These are phyloP conservation scores for Solanum tarijense DNA, from an alignment of 257 asterid genomes.

Conservation along the genomic window DNA sequence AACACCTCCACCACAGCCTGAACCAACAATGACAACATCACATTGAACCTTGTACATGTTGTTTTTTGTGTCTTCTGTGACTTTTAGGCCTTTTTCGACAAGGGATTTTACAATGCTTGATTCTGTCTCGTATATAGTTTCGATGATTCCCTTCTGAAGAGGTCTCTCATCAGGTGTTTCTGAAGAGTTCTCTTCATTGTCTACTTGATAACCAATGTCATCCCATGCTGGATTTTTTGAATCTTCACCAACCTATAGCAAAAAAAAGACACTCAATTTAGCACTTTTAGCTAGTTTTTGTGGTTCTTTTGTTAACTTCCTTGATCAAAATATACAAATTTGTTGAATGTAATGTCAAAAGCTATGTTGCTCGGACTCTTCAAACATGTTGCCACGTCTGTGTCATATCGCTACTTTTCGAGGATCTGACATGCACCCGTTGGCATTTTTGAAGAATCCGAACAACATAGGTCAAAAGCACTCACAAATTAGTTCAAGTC, in stretches of 20 bases:
- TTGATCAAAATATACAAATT: neutral
- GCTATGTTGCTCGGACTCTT: neutral
- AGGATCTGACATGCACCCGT: neutral
- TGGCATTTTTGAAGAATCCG: neutral
- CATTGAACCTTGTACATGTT: slow-evolving; percentile 37
- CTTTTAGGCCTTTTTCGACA: slow-evolving; percentile 36
- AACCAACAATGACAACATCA: slow-evolving; percentile 74
- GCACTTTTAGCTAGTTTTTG: neutral
- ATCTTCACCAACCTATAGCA: slow-evolving; percentile 47
- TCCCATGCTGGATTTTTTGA: slow-evolving; percentile 59
- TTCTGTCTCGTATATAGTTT: slow-evolving; percentile 37
- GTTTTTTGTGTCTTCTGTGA: slow-evolving; percentile 13
- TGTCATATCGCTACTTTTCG: neutral
- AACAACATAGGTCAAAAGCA: neutral
- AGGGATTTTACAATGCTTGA: slow-evolving; percentile 32
- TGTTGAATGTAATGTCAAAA: neutral
- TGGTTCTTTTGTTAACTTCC: neutral
- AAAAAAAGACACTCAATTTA: neutral
- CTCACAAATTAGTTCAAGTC: neutral
- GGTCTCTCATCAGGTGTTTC: slow-evolving; percentile 26
- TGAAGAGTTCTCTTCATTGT: slow-evolving; percentile 9
- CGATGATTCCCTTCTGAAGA: slow-evolving; percentile 62
- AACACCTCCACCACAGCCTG: slow-evolving; percentile 89
- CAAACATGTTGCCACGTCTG: neutral
- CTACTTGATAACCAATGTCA: slow-evolving; percentile 63